Evolutionary conservation across 1,284 basidiomycete genomes (phyloP).

Genomic region (Termitomyces sp.): DNA sequence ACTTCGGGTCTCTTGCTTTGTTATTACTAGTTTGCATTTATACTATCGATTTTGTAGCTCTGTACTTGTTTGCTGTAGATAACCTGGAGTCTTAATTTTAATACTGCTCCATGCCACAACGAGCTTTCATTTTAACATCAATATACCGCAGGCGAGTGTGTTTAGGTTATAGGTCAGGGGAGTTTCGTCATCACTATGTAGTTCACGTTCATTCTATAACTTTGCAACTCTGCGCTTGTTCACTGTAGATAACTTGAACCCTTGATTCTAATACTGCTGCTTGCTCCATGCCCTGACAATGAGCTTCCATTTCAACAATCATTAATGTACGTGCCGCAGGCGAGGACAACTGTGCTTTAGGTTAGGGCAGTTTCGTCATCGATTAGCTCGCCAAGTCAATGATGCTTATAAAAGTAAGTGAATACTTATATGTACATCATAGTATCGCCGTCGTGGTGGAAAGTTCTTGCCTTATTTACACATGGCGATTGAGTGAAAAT

Average conservation of each 20-base stretch:
- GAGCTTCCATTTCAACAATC: no score
- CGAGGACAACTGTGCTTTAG: background rate
- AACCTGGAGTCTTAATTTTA: slow-evolving; percentile 9
- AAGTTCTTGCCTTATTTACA: slow-evolving; percentile 2
- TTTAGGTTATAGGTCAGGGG: background rate
- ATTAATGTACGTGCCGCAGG: background rate
- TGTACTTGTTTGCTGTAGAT: slow-evolving; percentile 16
- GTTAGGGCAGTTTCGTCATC: slow-evolving; percentile 13
- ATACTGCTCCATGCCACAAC: background rate
- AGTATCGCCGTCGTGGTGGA: slow-evolving; percentile 3
- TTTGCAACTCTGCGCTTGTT: no score
- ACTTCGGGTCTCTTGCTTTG: slow-evolving; percentile 1
- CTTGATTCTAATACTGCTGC: no score
- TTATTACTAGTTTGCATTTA: slow-evolving; percentile 6
- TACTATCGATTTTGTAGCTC: slow-evolving; percentile 1
- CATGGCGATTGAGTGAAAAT: background rate
- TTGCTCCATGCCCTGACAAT: no score
- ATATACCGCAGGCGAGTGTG: background rate
- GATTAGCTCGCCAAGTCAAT: slow-evolving; percentile 13
- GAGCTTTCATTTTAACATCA: slow-evolving; percentile 7
- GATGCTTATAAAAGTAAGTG: background rate
- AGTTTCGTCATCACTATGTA: slow-evolving; percentile 13
- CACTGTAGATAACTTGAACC: no score
- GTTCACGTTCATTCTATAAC: no score
- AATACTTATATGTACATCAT: no score